phyloP scores from a whole-genome alignment of 2,329 filamentous ascomycete genomes.

The Coniella vitis region DNA sequence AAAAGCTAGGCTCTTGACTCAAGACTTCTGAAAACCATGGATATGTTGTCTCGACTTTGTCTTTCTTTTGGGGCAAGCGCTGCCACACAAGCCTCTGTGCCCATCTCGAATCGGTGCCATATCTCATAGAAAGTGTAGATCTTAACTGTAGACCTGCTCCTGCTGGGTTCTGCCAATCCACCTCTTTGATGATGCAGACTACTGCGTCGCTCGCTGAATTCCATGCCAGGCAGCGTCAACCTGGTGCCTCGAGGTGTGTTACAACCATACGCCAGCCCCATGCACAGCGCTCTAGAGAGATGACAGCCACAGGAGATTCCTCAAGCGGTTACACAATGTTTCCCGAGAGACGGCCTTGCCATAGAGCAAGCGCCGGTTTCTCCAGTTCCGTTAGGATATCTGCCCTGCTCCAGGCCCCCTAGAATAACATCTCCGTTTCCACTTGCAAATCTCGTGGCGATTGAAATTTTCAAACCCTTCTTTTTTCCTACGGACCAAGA shows the following conservation, averaged over 20 bases:
- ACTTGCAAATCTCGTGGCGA: neutral
- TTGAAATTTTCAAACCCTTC: neutral
- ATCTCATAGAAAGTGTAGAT: neutral
- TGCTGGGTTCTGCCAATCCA: constrained; percentile 3
- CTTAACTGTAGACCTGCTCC: constrained; percentile 11
- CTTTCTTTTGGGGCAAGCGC: neutral
- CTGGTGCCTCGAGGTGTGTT: neutral
- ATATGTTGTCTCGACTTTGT: constrained; percentile 17
- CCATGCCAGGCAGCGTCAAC: neutral
- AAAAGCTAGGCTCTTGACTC: constrained; percentile 16
- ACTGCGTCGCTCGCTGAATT: constrained; percentile 3
- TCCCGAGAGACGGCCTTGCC: neutral
- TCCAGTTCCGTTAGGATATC: too few species aligned
- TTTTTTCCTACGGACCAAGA: neutral
- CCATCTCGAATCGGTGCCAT: constrained; percentile 4
- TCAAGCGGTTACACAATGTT: neutral
- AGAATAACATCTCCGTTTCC: too few species aligned
- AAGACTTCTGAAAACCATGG: constrained; percentile 21
- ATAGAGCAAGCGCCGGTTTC: too few species aligned
- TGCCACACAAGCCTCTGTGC: neutral
- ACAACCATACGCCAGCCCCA: too few species aligned
- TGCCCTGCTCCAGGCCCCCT: too few species aligned
- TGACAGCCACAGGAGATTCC: too few species aligned
- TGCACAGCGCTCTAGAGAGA: too few species aligned
- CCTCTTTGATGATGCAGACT: constrained; percentile 1